Conservation (phyloP, 2,329 filamentous ascomycete species). For the Pseudomassariella vexata region DNA sequence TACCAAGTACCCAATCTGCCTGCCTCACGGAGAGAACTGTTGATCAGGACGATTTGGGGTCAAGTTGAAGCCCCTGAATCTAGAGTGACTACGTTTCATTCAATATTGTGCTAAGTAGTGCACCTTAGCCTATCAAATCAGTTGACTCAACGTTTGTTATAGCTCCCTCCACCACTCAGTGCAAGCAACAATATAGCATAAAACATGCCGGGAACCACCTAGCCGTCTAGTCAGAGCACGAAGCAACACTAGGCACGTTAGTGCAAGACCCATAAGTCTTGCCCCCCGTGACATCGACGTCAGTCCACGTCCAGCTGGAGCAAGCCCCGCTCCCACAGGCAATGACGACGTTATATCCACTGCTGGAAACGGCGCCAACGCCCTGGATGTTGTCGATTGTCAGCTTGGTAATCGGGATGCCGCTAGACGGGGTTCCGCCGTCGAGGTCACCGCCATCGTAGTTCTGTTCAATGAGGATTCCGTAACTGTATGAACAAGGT, state of each 20-base stretch:
- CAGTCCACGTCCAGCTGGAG: constrained; percentile 46
- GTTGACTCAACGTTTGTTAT: too few species aligned
- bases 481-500: too few species aligned
- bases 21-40: too few species aligned
- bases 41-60: too few species aligned
- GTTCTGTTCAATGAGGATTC: constrained; percentile 35
- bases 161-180: too few species aligned
- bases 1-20: too few species aligned
- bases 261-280: constrained; percentile 20
- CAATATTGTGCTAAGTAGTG: too few species aligned
- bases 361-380: constrained; percentile 33
- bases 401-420: constrained; percentile 48
- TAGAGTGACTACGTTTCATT: too few species aligned
- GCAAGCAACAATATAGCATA: too few species aligned
- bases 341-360: constrained; percentile 41
- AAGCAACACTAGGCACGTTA: constrained; percentile 4
- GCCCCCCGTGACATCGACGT: constrained; percentile 44
- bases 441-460: constrained; percentile 41
- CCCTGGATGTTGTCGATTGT: constrained; percentile 36
- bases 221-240: constrained; percentile 1
- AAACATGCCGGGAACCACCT: too few species aligned
- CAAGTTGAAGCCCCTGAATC: too few species aligned
- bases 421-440: constrained; percentile 36
- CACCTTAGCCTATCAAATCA: too few species aligned
- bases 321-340: constrained; percentile 46